Conservation (phyloP, 1,139 yeast species). For the Scheffersomyces quercinus region DNA sequence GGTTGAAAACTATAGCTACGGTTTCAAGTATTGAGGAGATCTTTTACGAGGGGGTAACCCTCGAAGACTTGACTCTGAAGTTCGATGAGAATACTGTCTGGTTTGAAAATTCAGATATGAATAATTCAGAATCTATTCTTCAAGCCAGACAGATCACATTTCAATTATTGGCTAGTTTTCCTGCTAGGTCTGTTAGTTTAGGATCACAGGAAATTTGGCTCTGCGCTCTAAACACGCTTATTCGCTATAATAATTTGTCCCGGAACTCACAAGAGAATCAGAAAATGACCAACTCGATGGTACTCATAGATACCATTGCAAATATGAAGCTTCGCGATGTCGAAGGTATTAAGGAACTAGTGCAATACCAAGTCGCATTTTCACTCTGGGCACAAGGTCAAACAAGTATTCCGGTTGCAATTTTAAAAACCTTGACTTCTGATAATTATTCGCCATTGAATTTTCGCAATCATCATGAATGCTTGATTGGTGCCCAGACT, state of each 20-base stretch:
- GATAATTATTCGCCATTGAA: slow-evolving; percentile 16
- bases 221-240: slow-evolving; percentile 39
- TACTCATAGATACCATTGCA: slow-evolving; percentile 42
- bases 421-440: slow-evolving; percentile 33
- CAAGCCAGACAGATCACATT: slow-evolving; percentile 38
- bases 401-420: slow-evolving; percentile 52
- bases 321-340: slow-evolving; percentile 15
- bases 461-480: slow-evolving; percentile 22
- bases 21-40: slow-evolving; percentile 27
- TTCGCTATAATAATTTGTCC: slow-evolving; percentile 41
- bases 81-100: slow-evolving; percentile 27
- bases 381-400: slow-evolving; percentile 63
- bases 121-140: slow-evolving; percentile 40
- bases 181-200: background rate
- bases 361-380: slow-evolving; percentile 52
- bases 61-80: slow-evolving; percentile 5
- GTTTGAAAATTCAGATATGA: slow-evolving; percentile 38
- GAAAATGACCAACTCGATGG: slow-evolving; percentile 50
- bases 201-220: slow-evolving; percentile 17
- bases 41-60: slow-evolving; percentile 4
- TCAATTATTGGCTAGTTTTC: slow-evolving; percentile 22
- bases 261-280: slow-evolving; percentile 40
- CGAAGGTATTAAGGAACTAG: slow-evolving; percentile 22
- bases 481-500: slow-evolving; percentile 49
- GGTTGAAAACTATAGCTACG: slow-evolving; percentile 41